phyloP scores from a whole-genome alignment of 139 green algal species.

The Chlamydomonas incerta region DNA sequence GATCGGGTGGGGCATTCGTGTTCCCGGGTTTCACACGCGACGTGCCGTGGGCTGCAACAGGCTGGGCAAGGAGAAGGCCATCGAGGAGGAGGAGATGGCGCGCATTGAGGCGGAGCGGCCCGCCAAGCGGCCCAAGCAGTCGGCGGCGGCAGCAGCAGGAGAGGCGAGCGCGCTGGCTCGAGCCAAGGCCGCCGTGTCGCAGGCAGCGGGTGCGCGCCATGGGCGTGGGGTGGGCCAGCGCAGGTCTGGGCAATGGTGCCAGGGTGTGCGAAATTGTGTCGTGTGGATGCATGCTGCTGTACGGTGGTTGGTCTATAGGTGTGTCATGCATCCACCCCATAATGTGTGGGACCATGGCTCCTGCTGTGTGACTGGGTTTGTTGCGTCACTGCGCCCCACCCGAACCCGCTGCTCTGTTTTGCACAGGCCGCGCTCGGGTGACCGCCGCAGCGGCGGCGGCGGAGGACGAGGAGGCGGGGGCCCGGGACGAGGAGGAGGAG shows the following conservation, averaged over 20 bases:
- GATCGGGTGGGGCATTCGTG: too few relatives aligned
- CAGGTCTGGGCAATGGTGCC: background rate
- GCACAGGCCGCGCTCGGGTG: background rate
- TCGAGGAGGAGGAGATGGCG: conserved; percentile 44
- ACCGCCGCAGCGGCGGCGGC: background rate
- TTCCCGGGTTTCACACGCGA: too few relatives aligned
- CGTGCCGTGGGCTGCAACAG: too few relatives aligned
- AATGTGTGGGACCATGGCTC: too few relatives aligned
- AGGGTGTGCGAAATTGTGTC: background rate
- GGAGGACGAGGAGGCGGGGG: background rate
- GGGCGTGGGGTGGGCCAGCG: background rate
- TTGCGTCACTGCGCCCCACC: too few relatives aligned
- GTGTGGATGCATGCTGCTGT: too few relatives aligned
- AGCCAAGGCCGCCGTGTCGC: conserved; percentile 28
- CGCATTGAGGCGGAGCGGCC: conserved; percentile 29
- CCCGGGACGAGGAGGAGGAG: background rate
- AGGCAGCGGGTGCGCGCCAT: conserved; percentile 29
- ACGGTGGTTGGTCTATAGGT: too few relatives aligned
- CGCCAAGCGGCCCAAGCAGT: conserved; percentile 15
- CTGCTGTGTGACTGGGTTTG: too few relatives aligned
- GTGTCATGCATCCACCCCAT: too few relatives aligned
- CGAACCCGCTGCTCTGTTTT: background rate
- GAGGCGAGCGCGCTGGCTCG: background rate
- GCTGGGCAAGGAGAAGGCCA: conserved; percentile 1
- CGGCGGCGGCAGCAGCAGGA: background rate